phyloP scores from a whole-genome alignment of 1,284 basidiomycete species.

The Papiliotrema terrestris region DNA sequence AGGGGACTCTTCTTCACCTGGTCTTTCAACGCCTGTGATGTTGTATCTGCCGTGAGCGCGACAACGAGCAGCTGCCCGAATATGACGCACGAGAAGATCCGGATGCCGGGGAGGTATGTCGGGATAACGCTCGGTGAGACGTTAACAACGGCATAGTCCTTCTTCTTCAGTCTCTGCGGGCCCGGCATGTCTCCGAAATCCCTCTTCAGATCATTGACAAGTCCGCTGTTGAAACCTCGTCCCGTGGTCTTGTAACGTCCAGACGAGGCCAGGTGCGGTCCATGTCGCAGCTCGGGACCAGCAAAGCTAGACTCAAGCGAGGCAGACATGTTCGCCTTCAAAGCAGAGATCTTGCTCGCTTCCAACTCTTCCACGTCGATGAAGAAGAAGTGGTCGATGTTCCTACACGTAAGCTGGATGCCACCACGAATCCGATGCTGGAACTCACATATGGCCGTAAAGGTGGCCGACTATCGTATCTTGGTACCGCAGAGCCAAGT shows the following conservation, averaged over 20 bases:
- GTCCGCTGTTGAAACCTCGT: constrained; percentile 23
- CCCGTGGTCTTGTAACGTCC: constrained; percentile 27
- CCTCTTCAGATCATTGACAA: constrained; percentile 39
- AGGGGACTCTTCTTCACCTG: constrained; percentile 15
- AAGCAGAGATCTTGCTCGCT: constrained; percentile 4
- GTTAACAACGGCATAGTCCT: constrained; percentile 70
- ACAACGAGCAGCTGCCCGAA: not conserved
- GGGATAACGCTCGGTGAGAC: constrained; percentile 78
- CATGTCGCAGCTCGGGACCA: constrained; percentile 26
- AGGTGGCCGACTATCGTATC: constrained; percentile 88
- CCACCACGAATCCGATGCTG: constrained; percentile 6
- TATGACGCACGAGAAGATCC: constrained; percentile 64
- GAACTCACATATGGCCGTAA: constrained; percentile 63
- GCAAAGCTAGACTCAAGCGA: constrained; percentile 3
- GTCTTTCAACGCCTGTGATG: constrained; percentile 52
- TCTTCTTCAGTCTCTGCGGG: constrained; percentile 58
- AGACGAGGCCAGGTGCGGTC: constrained; percentile 20
- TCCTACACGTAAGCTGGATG: constrained; percentile 28
- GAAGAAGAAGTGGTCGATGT: constrained; percentile 52
- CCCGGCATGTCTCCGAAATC: constrained; percentile 45
- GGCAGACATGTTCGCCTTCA: constrained; percentile 1
- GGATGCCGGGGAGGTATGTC: constrained; percentile 78
- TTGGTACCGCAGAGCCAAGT: constrained; percentile 76
- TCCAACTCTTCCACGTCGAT: constrained; percentile 47
- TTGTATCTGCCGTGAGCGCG: constrained; percentile 54